Evolutionary conservation across 192 early-diverging fungal species (phyloP), one percentile per base, ranked within the genome.

Genomic region (Podila horticola): DNA sequence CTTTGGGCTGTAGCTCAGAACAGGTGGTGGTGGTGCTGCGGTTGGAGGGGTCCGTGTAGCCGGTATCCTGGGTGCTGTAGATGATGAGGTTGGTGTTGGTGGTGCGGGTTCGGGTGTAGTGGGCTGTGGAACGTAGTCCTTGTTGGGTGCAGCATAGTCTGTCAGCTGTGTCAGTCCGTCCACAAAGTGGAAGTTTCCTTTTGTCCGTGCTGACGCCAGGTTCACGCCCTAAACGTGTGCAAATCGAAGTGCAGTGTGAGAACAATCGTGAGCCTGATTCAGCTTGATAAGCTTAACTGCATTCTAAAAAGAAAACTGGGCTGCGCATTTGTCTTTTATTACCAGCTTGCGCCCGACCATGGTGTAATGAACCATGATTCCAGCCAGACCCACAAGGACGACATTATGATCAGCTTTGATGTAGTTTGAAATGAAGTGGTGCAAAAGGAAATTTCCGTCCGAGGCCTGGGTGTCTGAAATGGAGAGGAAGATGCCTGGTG

Each of bases 361-460:
- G 38, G 83, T 79, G 71, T 91, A 91, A 69, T 91, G 90, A 19
- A 86, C 87, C 28, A 89, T 83, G 66, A 86, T 89, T 45, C 90
- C 88, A 13, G 86, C 77, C 9, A 91, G 71, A 0, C 90, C 89
- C 17, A 90, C 83, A 22, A 91, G 69, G 11, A 91, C 69, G 9
- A 90, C 89, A 59, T 83, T 74, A 49, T 79, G 79, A 75, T 85
- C 79, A 2, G 85, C 85, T 68, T 90, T 88, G 19, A 91, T 58
- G 30, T 90, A 88, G 74, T 90, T 90, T 30, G 74, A 79, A 52
- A 91, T 79, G 71, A 91, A 90, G 68, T 91, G 89, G 50, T 91
- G 90, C 15, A 91, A 24, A 29, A 91, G 66, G 75, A 90, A 91
- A 74, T 88, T 88, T 62, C 83, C 90, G 41, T 88, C 83, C 50